Percentiles rank a stretch among this genome's conserved stretches.
Evolutionary conservation across 495 filamentous ascomycete species (phyloP).

Genomic region (Terfezia boudieri): DNA sequence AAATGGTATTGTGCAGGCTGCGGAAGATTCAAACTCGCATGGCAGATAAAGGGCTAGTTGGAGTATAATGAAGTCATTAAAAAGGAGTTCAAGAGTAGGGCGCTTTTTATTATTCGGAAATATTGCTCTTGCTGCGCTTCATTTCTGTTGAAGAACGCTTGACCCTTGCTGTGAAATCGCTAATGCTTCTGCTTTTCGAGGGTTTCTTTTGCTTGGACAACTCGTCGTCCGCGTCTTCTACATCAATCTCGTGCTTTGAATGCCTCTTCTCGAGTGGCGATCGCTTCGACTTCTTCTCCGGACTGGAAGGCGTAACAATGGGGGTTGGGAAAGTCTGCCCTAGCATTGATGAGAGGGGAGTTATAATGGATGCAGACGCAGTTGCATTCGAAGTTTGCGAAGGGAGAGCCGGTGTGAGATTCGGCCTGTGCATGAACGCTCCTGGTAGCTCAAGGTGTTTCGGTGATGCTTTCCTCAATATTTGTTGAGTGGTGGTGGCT

Average conservation of each 20-base stretch:
- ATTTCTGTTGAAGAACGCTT: conserved; percentile 16
- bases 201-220: conserved; percentile 16
- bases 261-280: conserved; percentile 17
- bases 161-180: conserved; percentile 14
- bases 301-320: conserved; percentile 3
- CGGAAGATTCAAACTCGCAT: too few species aligned
- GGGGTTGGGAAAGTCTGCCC: conserved; percentile 2
- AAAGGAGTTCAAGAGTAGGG: not conserved
- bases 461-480: conserved; percentile 1
- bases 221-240: conserved; percentile 19
- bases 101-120: not conserved
- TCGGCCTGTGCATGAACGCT: not conserved
- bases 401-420: conserved; percentile 4
- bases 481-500: conserved; percentile 2
- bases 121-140: conserved; percentile 19
- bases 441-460: not conserved
- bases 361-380: conserved; percentile 1
- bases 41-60: not conserved
- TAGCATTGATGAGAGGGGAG: not conserved
- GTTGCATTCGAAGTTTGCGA: not conserved
- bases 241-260: conserved; percentile 13
- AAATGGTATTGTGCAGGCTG: not conserved
- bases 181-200: conserved; percentile 16
- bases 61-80: not conserved
- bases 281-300: conserved; percentile 9